Conservation (phyloP, 805 yeast species). For the Candida parachauliodes region DNA sequence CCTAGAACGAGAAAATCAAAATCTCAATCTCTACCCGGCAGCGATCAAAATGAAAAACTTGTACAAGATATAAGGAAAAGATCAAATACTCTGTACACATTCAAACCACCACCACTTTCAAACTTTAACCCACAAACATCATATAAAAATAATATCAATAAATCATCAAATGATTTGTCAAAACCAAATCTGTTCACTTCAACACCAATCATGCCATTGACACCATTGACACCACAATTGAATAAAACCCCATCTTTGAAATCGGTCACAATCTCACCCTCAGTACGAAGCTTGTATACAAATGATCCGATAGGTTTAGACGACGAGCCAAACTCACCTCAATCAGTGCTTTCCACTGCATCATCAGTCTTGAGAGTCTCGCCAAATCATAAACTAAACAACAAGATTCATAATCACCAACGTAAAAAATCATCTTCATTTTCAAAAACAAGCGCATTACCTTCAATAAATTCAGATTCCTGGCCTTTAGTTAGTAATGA, state of each 20-base stretch:
- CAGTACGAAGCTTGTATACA: slow-evolving; percentile 14
- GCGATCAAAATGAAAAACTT: slow-evolving; percentile 5
- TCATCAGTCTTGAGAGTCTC: slow-evolving; percentile 7
- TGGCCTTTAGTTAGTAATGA: slow-evolving; percentile 1
- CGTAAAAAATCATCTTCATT: slow-evolving; percentile 16
- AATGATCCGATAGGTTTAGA: slow-evolving; percentile 6
- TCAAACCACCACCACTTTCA: slow-evolving; percentile 13
- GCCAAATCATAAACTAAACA: neutral
- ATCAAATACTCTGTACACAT: slow-evolving; percentile 20
- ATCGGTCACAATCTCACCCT: slow-evolving; percentile 38
- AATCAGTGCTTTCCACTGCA: slow-evolving; percentile 13
- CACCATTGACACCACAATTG: slow-evolving; percentile 11
- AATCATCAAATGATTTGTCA: neutral
- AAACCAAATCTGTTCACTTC: neutral
- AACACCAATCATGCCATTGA: slow-evolving; percentile 5
- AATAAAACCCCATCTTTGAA: slow-evolving; percentile 32
- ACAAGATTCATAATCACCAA: slow-evolving; percentile 4
- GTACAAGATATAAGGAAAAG: slow-evolving; percentile 14
- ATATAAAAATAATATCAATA: neutral
- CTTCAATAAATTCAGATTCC: slow-evolving; percentile 6
- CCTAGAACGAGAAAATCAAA: slow-evolving; percentile 19
- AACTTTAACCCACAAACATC: neutral
- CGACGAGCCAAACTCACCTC: slow-evolving; percentile 17
- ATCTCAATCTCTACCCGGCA: slow-evolving; percentile 30
- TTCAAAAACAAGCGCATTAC: slow-evolving; percentile 8